Base-by-base conservation (phyloP, 2,329 filamentous ascomycete species). In the Talaromyces rugulosus region DNA sequence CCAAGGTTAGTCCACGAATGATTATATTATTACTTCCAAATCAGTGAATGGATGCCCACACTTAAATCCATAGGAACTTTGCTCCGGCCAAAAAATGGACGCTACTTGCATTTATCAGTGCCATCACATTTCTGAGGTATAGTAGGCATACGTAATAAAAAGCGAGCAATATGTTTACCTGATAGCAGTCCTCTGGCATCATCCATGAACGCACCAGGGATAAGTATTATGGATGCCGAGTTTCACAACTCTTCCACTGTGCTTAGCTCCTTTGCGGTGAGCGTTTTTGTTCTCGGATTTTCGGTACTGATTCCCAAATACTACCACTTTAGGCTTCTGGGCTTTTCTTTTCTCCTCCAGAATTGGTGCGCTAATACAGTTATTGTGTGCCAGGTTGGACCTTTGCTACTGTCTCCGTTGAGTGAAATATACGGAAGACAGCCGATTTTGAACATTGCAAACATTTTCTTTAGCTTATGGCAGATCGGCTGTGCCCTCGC, bases 401-500 rank as follows among this genome's bases (percentile, higher is more conserved):
- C 85, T 0, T 72, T 87, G 6, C 75, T 86, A 55, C 70, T 87
- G 2, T 83, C 84, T 1, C 85, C 85, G 0, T 67, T 87, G 52
- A 85, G 81, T 1, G 88, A 90, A 70, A 56, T 62, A 6, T 83
- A 89, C 61, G 89, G 88, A 68, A 87, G 88, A 1, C 81, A 88
- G 3, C 73, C 84, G 3, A 73, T 80, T 1, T 72, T 90, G 36
- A 81, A 89, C 63, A 80, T 83, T 27, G 72, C 69, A 2, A 90
- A 87, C 65, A 69, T 81, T 5, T 78, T 86, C 62, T 90, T 89
- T 71, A 81, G 85, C 61, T 70, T 83, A 1, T 89, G 86, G 77
- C 85, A 84, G 53, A 81, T 90, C 65, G 87, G 85, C 0, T 89
- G 87, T 62, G 89, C 86, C 1, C 76, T 89, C 4, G 80, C 86